These are phyloP conservation scores for Phytophthora sansomeana DNA, from an alignment of 352 stramenopile genomes.

Conservation along the genomic window DNA sequence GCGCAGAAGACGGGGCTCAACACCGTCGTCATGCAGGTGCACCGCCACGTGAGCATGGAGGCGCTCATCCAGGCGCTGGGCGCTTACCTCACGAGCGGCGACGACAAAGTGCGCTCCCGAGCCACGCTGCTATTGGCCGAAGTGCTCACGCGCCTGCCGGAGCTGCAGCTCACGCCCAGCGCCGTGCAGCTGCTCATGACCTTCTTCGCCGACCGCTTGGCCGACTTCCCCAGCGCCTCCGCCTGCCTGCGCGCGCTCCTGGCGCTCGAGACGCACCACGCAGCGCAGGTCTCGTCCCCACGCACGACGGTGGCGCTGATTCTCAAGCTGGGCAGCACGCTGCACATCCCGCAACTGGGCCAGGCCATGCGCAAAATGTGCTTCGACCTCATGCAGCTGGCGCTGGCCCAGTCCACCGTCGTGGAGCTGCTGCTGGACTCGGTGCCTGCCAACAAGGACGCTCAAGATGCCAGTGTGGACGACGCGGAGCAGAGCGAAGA, in stretches of 20 bases:
- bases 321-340: constrained; percentile 62
- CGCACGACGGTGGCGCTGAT: constrained; percentile 64
- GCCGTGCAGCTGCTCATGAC: constrained; percentile 80
- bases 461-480: constrained; percentile 28
- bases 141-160: constrained; percentile 88
- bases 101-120: constrained; percentile 84
- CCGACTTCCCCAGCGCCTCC: constrained; percentile 85
- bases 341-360: constrained; percentile 84
- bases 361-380: constrained; percentile 90
- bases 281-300: constrained; percentile 57
- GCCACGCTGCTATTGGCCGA: constrained; percentile 88
- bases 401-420: constrained; percentile 60
- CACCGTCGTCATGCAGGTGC: constrained; percentile 89
- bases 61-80: constrained; percentile 84
- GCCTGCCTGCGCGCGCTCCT: constrained; percentile 81
- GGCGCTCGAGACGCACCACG: constrained; percentile 78
- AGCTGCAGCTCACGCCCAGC: constrained; percentile 76
- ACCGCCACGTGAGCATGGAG: constrained; percentile 81
- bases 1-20: constrained; percentile 89
- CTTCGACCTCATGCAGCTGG: constrained; percentile 84
- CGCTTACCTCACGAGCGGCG: constrained; percentile 65
- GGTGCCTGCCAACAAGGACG: constrained; percentile 27
- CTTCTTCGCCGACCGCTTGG: constrained; percentile 88
- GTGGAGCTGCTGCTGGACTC: constrained; percentile 61
- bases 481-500: constrained; percentile 38